phyloP scores from a whole-genome alignment of 2,329 filamentous ascomycete genomes.

The Scedosporium boydii region DNA sequence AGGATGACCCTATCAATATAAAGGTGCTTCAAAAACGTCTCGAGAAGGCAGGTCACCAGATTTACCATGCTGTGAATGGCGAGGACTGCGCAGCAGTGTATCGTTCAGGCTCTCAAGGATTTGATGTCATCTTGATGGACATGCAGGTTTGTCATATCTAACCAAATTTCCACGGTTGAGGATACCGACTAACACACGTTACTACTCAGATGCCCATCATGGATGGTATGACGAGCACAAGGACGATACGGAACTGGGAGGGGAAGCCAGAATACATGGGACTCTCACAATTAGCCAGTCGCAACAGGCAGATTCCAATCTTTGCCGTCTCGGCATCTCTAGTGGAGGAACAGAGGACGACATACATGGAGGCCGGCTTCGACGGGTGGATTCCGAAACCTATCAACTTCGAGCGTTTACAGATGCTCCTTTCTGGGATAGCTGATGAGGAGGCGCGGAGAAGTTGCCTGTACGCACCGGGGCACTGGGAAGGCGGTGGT shows the following conservation, averaged over 20 bases:
- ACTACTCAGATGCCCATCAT: conserved; percentile 77
- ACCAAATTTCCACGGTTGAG: background rate
- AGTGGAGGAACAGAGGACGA: conserved; percentile 56
- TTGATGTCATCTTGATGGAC: conserved; percentile 83
- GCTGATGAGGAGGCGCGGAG: conserved; percentile 48
- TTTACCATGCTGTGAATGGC: conserved; percentile 68
- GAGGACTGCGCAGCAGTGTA: conserved; percentile 72
- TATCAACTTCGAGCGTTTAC: conserved; percentile 69
- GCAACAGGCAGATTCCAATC: conserved; percentile 63
- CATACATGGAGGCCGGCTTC: conserved; percentile 70
- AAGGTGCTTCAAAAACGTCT: conserved; percentile 71
- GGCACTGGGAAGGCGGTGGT: conserved; percentile 76
- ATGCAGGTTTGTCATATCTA: conserved; percentile 59
- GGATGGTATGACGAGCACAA: conserved; percentile 71
- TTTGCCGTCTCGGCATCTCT: conserved; percentile 83
- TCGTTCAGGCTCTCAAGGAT: conserved; percentile 49
- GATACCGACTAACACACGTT: background rate
- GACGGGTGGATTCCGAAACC: conserved; percentile 90
- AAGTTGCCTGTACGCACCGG: conserved; percentile 57
- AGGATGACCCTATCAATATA: conserved; percentile 83
- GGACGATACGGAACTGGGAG: conserved; percentile 72
- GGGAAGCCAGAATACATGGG: conserved; percentile 33
- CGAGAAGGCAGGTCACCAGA: conserved; percentile 64
- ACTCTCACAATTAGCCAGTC: conserved; percentile 48
- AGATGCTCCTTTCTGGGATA: conserved; percentile 60